Evolutionary conservation across 2,329 filamentous ascomycete genomes (phyloP).

Genomic region (Phaeosphaeria sp.): DNA sequence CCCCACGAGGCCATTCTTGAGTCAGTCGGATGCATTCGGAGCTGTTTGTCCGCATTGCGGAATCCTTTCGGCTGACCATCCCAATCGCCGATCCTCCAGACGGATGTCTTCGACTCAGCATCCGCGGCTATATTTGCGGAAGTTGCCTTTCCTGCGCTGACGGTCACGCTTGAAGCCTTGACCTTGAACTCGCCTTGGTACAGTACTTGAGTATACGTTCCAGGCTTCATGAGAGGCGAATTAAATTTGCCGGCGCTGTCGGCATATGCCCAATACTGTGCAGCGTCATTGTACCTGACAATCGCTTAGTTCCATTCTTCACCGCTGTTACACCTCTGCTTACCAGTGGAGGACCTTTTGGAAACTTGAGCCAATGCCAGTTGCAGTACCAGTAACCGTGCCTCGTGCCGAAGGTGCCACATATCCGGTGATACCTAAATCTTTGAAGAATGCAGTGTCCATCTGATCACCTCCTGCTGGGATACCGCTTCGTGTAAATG

Average conservation of each 20-base stretch:
- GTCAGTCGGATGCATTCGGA: constrained; percentile 73
- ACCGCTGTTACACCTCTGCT: neutral
- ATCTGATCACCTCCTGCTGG: constrained; percentile 52
- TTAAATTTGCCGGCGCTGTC: constrained; percentile 64
- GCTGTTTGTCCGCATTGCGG: constrained; percentile 70
- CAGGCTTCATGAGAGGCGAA: constrained; percentile 71
- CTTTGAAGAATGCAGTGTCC: constrained; percentile 66
- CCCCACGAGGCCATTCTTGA: constrained; percentile 68
- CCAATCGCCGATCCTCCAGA: constrained; percentile 71
- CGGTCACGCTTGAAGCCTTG: constrained; percentile 53
- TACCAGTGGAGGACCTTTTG: constrained; percentile 70
- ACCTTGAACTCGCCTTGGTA: constrained; percentile 67
- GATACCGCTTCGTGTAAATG: constrained; percentile 65
- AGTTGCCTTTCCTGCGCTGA: constrained; percentile 58
- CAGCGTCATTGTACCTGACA: constrained; percentile 55
- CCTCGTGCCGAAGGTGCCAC: constrained; percentile 64
- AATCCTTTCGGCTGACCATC: constrained; percentile 67
- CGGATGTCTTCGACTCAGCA: constrained; percentile 57
- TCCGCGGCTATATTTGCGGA: constrained; percentile 60
- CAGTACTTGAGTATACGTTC: constrained; percentile 72
- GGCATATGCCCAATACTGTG: constrained; percentile 71
- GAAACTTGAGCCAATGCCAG: constrained; percentile 60
- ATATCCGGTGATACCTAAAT: constrained; percentile 65
- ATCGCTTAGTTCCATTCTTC: neutral
- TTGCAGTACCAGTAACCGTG: constrained; percentile 66